Evolutionary conservation across 352 stramenopile species (phyloP), one percentile per base, ranked within the genome.

Genomic region (Aphanomyces stellatus): DNA sequence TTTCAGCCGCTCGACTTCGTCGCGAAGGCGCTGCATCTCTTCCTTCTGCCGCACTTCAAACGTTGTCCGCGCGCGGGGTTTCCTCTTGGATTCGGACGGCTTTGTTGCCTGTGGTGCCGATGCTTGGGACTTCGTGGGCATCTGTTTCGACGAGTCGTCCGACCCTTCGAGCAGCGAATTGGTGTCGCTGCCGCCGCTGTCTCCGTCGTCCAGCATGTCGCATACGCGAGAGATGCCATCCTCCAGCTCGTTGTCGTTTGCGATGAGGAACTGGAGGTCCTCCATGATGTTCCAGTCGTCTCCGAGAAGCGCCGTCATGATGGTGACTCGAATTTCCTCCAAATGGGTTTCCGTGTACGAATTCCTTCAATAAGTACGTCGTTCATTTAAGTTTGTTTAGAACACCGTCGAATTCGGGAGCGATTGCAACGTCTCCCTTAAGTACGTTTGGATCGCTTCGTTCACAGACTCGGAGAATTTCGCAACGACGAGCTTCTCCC

Each of bases 181-280:
- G n/a, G n/a, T n/a, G n/a, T n/a, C n/a, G n/a, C n/a, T n/a, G n/a
- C n/a, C n/a, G 11, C 51, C 55, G 34, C 22, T 51, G 5, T 30
- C 22, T 11, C 7, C 24, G 22, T 33, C 55, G 22, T 64, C 55
- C 17, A 64, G 34, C 19, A 64, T 2, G 25, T 33, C 19, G 37
- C 55, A 64, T n/a, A 64, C 55, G 4, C 31, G 33, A 5, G 33
- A 19, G 1, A 64, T 31, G 22, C 30, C 34, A 11, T 64, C 55
- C 11, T 35, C 13, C 35, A 64, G 30, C 0, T 30, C 19, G 2
- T 13, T 24, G 25, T 64, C 55, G 25, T 13, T 64, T 6, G 55
- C 55, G n/a, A 64, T 27, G 34, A 64, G 55, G 40, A 64, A 64
- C 19, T 34, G 55, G 17, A 64, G 22, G 55, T 64, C 55, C 4